Conservation (phyloP, 1,284 basidiomycete genomes). For the Nidula niveotomentosa region DNA sequence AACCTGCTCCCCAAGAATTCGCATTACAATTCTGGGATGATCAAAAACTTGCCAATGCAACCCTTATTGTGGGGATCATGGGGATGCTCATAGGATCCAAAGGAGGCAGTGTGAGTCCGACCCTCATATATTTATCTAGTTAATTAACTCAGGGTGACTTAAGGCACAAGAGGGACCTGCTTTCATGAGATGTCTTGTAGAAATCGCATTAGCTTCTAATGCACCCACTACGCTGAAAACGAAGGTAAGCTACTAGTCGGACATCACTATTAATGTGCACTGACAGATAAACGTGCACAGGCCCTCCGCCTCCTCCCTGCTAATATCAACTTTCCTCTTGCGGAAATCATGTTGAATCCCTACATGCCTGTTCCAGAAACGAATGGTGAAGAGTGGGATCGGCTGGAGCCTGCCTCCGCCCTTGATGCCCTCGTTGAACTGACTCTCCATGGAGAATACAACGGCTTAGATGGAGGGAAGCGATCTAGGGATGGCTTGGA, state of each 20-base stretch:
- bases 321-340: slow-evolving; percentile 59
- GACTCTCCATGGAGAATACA: slow-evolving; percentile 77
- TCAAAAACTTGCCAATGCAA: slow-evolving; percentile 82
- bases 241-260: slow-evolving; percentile 47
- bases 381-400: slow-evolving; percentile 87
- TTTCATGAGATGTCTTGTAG: slow-evolving; percentile 83
- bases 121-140: not conserved
- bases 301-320: slow-evolving; percentile 66
- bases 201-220: slow-evolving; percentile 90
- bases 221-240: slow-evolving; percentile 87
- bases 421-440: slow-evolving; percentile 76
- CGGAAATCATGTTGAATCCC: slow-evolving; percentile 65
- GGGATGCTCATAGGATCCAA: slow-evolving; percentile 76
- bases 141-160: not conserved
- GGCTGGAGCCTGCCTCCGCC: slow-evolving; percentile 72
- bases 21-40: slow-evolving; percentile 96
- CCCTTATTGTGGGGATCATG: slow-evolving; percentile 78
- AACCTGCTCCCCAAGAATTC: slow-evolving; percentile 85
- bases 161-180: slow-evolving; percentile 62
- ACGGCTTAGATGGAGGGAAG: slow-evolving; percentile 57
- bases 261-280: not conserved
- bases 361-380: slow-evolving; percentile 83
- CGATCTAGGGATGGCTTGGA: slow-evolving; percentile 62
- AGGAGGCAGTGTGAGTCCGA: slow-evolving; percentile 57
- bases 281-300: slow-evolving; percentile 29